phyloP scores from a whole-genome alignment of 331 rosid species.

The Stylosanthes scabra region DNA sequence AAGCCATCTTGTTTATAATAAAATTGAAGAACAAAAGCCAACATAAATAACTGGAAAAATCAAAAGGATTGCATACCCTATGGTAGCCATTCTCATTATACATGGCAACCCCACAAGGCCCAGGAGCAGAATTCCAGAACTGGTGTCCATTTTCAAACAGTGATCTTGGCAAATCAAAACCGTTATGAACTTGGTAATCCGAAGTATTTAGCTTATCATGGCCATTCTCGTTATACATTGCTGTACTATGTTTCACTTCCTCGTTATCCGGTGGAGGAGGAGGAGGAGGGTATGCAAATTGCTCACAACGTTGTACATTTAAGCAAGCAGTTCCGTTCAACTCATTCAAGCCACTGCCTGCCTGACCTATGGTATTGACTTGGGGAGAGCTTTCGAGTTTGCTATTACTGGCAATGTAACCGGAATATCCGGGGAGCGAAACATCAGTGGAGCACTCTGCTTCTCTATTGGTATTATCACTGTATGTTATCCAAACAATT shows the following conservation, averaged over 20 bases:
- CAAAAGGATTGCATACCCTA: conserved; percentile 44
- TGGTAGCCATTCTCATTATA: conserved; percentile 54
- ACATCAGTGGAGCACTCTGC: conserved; percentile 59
- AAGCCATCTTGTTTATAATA: conserved; percentile 14
- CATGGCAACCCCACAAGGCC: conserved; percentile 61
- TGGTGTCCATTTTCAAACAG: conserved; percentile 58
- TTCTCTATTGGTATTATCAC: conserved; percentile 50
- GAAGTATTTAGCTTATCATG: conserved; percentile 40
- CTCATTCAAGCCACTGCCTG: conserved; percentile 55
- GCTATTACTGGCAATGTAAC: conserved; percentile 45
- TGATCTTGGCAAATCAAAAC: conserved; percentile 53
- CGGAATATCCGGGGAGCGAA: conserved; percentile 56
- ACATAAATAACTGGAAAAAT: conserved; percentile 2
- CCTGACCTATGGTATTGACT: conserved; percentile 53
- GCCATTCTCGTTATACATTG: conserved; percentile 30
- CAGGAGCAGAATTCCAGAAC: conserved; percentile 57
- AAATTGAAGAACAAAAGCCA: conserved; percentile 17
- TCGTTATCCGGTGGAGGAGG: conserved; percentile 42
- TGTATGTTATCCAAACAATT: conserved; percentile 30
- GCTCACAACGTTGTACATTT: conserved; percentile 59
- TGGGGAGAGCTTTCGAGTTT: conserved; percentile 61
- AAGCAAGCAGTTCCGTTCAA: conserved; percentile 55
- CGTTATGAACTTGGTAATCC: conserved; percentile 61
- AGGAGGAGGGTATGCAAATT: conserved; percentile 61
- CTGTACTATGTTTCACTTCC: conserved; percentile 42